These are phyloP conservation scores for Mentha longifolia DNA, from an alignment of 257 asterid species.

Conservation along the genomic window DNA sequence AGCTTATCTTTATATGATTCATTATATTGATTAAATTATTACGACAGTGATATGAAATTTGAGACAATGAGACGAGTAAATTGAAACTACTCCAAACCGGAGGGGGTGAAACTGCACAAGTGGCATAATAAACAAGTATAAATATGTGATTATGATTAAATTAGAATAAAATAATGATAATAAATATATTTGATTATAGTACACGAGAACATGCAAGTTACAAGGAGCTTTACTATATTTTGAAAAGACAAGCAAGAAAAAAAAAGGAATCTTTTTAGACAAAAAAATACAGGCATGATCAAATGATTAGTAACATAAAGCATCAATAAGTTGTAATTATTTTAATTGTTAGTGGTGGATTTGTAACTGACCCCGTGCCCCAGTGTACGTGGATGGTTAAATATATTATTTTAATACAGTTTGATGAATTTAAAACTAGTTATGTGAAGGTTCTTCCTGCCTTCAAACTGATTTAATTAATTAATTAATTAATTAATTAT, in stretches of 20 bases:
- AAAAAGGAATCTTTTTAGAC: conserved; percentile 29
- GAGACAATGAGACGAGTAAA: neutral
- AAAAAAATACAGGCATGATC: conserved; percentile 35
- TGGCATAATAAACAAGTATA: neutral
- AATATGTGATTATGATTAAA: neutral
- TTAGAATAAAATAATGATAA: neutral
- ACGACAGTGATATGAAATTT: neutral
- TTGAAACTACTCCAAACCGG: neutral
- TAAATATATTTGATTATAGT: neutral
- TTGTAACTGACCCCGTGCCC: no score
- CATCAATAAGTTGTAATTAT: neutral
- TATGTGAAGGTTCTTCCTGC: conserved; percentile 30
- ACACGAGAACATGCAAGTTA: conserved; percentile 20
- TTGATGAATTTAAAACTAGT: neutral
- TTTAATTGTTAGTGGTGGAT: conserved; percentile 19
- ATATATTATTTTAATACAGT: conserved; percentile 17
- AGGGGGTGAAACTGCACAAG: neutral
- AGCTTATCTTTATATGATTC: no score
- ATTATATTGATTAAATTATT: neutral
- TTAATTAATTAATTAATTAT: no score
- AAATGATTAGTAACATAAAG: conserved; percentile 33
- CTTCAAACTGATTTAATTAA: conserved; percentile 21
- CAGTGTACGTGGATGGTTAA: conserved; percentile 30
- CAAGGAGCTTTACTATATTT: neutral
- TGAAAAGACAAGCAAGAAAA: neutral